Conservation (phyloP, 805 yeast genomes). For the Saccharomycopsis guyanensis region DNA sequence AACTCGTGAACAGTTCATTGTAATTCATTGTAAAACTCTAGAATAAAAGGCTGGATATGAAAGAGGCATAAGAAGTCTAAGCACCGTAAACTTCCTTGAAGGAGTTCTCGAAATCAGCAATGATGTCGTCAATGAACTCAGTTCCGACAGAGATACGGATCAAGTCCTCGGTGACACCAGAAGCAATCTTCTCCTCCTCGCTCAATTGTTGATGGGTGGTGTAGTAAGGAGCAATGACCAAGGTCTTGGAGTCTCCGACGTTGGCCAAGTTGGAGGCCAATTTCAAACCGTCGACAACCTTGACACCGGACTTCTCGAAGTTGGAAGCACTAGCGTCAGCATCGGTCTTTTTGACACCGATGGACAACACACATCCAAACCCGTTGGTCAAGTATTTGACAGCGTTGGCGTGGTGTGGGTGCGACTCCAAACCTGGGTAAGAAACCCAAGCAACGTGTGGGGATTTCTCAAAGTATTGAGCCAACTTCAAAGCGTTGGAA, state of each 20-base stretch:
- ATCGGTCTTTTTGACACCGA: slow-evolving; percentile 66
- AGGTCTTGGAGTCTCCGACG: slow-evolving; percentile 93
- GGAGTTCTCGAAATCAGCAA: slow-evolving; percentile 82
- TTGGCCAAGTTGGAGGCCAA: slow-evolving; percentile 91
- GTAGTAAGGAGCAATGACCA: slow-evolving; percentile 92
- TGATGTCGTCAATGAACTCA: slow-evolving; percentile 85
- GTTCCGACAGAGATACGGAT: slow-evolving; percentile 88
- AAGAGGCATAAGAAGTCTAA: neutral
- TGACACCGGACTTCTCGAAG: slow-evolving; percentile 71
- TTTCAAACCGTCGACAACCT: slow-evolving; percentile 75
- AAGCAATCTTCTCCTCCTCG: slow-evolving; percentile 68
- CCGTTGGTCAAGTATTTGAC: slow-evolving; percentile 75
- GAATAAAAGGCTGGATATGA: neutral
- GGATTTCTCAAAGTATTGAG: slow-evolving; percentile 63
- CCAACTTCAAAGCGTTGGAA: slow-evolving; percentile 71
- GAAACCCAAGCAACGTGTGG: slow-evolving; percentile 83
- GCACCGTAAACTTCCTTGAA: slow-evolving; percentile 30
- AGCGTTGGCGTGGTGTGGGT: slow-evolving; percentile 71
- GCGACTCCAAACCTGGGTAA: slow-evolving; percentile 80
- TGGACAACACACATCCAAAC: slow-evolving; percentile 82
- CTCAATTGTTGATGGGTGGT: slow-evolving; percentile 91
- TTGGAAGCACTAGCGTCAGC: slow-evolving; percentile 45
- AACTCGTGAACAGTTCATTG: neutral
- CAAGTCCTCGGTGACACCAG: slow-evolving; percentile 86
- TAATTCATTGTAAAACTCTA: neutral